Evolutionary conservation across 2,329 filamentous ascomycete species (phyloP), one percentile per base, ranked within the genome.

Genomic region (Onygena corvina): DNA sequence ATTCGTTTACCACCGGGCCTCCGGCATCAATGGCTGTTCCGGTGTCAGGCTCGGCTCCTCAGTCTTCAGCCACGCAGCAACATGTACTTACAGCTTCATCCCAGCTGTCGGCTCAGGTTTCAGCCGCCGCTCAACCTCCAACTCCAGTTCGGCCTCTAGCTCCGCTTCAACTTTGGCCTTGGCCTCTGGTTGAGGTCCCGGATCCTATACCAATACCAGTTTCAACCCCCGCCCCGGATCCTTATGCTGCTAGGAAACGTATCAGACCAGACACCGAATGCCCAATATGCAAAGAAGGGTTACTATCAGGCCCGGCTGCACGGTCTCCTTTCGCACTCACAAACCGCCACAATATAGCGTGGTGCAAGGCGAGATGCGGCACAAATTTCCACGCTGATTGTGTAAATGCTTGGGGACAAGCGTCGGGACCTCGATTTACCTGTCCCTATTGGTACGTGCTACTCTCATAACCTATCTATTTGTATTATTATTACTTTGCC

Each of bases 311-410:
- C n/a, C 38, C 11, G 5, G 23, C n/a, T n/a, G 5, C 20, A 18
- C 8, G 3, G 36, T 11, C 18, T 20, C 11, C 11, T 40, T 40
- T 12, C 14, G 14, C 11, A 5, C 14, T 11, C 9, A 11, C 29
- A 5, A 18, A 31, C 21, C 9, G 23, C 44, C 23, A 6, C 8
- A 33, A 14, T 7, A 46, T 31, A 46, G 31, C 44, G 31, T 46
- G 44, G 44, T 46, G 44, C 12, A 46, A 20, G 23, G 44, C 27
- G 12, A 14, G 6, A 46, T 46, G 44, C 11, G 44, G 44, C 23
- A 12, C 44, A 21, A 46, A 46, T 46, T 33, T 46, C 44, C 44
- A 46, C 18, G 23, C 44, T 23, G 44, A 33, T 3, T 46, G 44
- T 33, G 33, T 46, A 18, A 18, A 46, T 7, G 21, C 21, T n/a